Evolutionary conservation across 1,284 basidiomycete genomes (phyloP).

Genomic region (Trametes pubescens): DNA sequence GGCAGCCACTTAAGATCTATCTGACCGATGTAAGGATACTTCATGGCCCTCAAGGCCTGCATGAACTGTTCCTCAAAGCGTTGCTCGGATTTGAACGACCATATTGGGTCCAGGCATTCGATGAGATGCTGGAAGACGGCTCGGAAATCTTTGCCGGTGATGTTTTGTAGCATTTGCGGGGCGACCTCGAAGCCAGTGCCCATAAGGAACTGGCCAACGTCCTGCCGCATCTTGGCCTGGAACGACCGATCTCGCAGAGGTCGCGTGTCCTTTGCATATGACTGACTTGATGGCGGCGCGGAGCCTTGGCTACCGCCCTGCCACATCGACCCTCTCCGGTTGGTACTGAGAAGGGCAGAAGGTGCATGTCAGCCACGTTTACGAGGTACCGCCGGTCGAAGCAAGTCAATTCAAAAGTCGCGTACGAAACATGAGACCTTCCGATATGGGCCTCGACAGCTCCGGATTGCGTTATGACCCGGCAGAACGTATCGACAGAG

Average conservation of each 20-base stretch:
- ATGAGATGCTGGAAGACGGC: conserved; percentile 82
- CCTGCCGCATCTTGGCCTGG: conserved; percentile 77
- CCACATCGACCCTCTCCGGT: conserved; percentile 75
- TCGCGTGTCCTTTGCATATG: conserved; percentile 68
- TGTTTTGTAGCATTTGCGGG: conserved; percentile 70
- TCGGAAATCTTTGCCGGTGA: conserved; percentile 85
- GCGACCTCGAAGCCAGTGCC: conserved; percentile 70
- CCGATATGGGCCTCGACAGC: neutral
- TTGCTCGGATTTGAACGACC: conserved; percentile 60
- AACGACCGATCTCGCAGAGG: conserved; percentile 77
- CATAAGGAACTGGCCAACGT: conserved; percentile 75
- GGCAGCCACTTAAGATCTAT: conserved; percentile 86
- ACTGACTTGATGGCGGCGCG: conserved; percentile 57
- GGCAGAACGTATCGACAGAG: neutral
- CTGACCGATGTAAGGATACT: conserved; percentile 78
- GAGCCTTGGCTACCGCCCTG: conserved; percentile 54
- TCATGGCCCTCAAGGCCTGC: conserved; percentile 72
- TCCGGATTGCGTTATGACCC: neutral
- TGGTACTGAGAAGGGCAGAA: conserved; percentile 48
- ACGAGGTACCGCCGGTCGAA: neutral
- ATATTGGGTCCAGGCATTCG: conserved; percentile 74
- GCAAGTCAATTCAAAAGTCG: neutral
- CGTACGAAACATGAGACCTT: neutral
- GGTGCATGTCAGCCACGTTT: conserved; percentile 12
- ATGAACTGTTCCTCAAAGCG: conserved; percentile 87